Evolutionary conservation across 1,139 yeast species (phyloP).

Genomic region (Protomyces lactucae-debilis): DNA sequence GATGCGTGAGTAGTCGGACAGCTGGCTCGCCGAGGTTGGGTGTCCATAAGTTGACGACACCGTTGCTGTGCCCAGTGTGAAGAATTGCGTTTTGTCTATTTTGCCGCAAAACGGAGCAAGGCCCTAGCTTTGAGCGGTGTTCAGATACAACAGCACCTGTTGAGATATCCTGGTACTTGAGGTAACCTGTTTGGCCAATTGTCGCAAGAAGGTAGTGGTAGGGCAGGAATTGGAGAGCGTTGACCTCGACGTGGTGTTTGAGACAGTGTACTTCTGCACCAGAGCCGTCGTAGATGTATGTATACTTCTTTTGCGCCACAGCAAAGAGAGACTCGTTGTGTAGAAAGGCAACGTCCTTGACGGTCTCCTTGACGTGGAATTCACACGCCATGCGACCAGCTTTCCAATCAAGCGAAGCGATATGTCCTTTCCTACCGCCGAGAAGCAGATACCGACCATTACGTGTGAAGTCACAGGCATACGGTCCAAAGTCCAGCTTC

Average conservation of each 20-base stretch:
- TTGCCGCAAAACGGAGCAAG: conserved; percentile 79
- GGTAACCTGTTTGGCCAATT: conserved; percentile 58
- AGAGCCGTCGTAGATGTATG: conserved; percentile 82
- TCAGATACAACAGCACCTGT: conserved; percentile 86
- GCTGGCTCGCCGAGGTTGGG: conserved; percentile 84
- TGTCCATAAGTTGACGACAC: conserved; percentile 89
- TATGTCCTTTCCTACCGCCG: conserved; percentile 89
- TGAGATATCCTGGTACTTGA: conserved; percentile 91
- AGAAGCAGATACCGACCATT: conserved; percentile 81
- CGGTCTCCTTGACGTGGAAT: conserved; percentile 78
- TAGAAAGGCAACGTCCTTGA: conserved; percentile 79
- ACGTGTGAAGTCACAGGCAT: conserved; percentile 70
- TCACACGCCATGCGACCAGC: conserved; percentile 78
- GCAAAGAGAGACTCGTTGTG: conserved; percentile 94
- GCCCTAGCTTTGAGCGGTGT: conserved; percentile 79
- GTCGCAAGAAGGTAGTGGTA: conserved; percentile 84
- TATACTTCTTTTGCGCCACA: conserved; percentile 92
- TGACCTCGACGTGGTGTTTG: conserved; percentile 82
- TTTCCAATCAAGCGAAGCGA: conserved; percentile 95
- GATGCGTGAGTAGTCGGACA: conserved; percentile 70
- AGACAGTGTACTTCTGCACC: conserved; percentile 91
- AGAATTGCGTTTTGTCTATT: conserved; percentile 95
- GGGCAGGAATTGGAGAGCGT: conserved; percentile 79
- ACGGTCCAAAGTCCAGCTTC: conserved; percentile 81
- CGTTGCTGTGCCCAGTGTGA: conserved; percentile 90